phyloP scores from a whole-genome alignment of 768 basidiomycete species.

The Termitomyces heimii region DNA sequence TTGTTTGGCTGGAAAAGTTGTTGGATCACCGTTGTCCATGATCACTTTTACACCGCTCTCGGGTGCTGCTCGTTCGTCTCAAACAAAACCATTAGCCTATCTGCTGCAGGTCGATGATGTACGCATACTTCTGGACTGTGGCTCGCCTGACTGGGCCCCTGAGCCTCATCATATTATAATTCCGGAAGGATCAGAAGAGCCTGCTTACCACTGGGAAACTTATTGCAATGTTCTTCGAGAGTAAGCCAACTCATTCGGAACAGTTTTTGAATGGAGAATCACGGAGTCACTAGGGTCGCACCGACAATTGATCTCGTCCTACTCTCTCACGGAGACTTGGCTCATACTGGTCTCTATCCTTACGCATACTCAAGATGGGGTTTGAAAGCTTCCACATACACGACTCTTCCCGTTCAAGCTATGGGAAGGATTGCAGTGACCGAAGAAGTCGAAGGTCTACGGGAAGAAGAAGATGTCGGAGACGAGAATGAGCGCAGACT shows the following conservation, averaged over 20 bases:
- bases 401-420: conserved; percentile 91
- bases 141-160: conserved; percentile 81
- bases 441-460: conserved; percentile 80
- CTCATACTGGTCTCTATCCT: conserved; percentile 87
- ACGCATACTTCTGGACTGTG: conserved; percentile 90
- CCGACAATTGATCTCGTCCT: conserved; percentile 86
- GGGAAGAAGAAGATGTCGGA: conserved; percentile 69
- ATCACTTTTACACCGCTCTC: conserved; percentile 93
- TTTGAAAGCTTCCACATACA: conserved; percentile 86
- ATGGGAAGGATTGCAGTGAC: conserved; percentile 90
- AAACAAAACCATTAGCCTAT: conserved; percentile 68
- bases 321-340: conserved; percentile 88
- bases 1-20: conserved; percentile 1
- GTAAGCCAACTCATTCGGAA: conserved; percentile 34
- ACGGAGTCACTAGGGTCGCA: conserved; percentile 46
- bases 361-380: conserved; percentile 88
- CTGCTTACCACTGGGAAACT: conserved; percentile 45
- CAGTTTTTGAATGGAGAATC: not conserved
- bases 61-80: conserved; percentile 67
- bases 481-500: conserved; percentile 26
- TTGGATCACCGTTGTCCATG: conserved; percentile 39
- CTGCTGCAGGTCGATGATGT: conserved; percentile 94
- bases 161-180: conserved; percentile 38
- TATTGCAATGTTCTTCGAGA: conserved; percentile 66
- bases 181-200: conserved; percentile 22